phyloP scores from a whole-genome alignment of 1,139 yeast species.

The Yamadazyma siamensis region DNA sequence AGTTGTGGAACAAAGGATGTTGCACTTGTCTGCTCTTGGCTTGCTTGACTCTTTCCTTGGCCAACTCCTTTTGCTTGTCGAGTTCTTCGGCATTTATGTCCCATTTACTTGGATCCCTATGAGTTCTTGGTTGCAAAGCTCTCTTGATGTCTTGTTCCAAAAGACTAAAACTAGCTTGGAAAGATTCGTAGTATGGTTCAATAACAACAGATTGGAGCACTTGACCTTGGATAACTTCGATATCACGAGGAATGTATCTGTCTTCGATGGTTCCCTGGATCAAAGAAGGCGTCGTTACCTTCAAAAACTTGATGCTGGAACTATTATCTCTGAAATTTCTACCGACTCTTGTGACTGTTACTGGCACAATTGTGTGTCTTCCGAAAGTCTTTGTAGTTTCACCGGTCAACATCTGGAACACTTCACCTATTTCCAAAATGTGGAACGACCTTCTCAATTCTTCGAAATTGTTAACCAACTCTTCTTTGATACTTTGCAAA shows the following conservation, averaged over 20 bases:
- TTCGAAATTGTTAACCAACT: constrained; percentile 80
- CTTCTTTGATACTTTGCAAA: constrained; percentile 82
- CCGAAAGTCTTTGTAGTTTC: constrained; percentile 70
- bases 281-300: constrained; percentile 71
- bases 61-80: constrained; percentile 58
- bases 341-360: constrained; percentile 57
- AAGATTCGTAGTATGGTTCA: constrained; percentile 65
- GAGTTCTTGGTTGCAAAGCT: constrained; percentile 50
- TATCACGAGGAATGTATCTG: constrained; percentile 56
- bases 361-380: constrained; percentile 76
- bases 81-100: constrained; percentile 71
- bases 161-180: constrained; percentile 72
- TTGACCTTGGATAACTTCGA: constrained; percentile 58
- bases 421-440: constrained; percentile 62
- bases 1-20: constrained; percentile 86
- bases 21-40: constrained; percentile 70
- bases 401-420: constrained; percentile 88
- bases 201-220: constrained; percentile 82
- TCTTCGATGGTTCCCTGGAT: constrained; percentile 73
- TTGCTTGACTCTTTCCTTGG: constrained; percentile 55
- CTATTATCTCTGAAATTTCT: constrained; percentile 37
- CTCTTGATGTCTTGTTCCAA: constrained; percentile 61
- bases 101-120: constrained; percentile 72
- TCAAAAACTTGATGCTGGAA: constrained; percentile 38
- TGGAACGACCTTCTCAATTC: constrained; percentile 78